Evolutionary conservation across 1,139 yeast species (phyloP).

Genomic region (Eremothecium sinecaudum): DNA sequence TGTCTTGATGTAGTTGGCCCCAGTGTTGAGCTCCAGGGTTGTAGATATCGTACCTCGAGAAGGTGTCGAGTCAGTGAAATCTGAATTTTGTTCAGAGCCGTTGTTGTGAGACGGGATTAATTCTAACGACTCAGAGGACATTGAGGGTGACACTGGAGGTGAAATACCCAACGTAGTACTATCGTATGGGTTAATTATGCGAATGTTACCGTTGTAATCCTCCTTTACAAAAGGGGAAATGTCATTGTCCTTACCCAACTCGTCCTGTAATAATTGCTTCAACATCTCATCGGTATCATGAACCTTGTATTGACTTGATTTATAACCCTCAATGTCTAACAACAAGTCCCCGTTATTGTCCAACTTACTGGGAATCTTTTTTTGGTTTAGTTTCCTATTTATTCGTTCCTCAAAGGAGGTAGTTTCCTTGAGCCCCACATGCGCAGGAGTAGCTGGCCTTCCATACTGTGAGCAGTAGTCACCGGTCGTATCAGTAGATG

Average conservation of each 20-base stretch:
- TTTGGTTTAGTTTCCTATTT: slow-evolving; percentile 54
- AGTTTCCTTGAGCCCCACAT: slow-evolving; percentile 11
- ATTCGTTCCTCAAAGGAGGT: slow-evolving; percentile 38
- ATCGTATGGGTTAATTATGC: slow-evolving; percentile 43
- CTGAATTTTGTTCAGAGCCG: slow-evolving; percentile 14
- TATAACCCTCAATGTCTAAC: slow-evolving; percentile 93
- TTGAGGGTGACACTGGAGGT: slow-evolving; percentile 22
- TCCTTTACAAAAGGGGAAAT: slow-evolving; percentile 43
- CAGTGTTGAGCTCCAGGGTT: slow-evolving; percentile 6
- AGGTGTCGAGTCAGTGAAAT: slow-evolving; percentile 12
- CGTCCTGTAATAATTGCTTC: slow-evolving; percentile 62
- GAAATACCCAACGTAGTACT: slow-evolving; percentile 17
- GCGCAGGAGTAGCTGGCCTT: slow-evolving; percentile 17
- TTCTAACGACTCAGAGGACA: slow-evolving; percentile 17
- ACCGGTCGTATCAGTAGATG: slow-evolving; percentile 4
- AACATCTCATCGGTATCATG: slow-evolving; percentile 63
- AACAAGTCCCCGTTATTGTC: slow-evolving; percentile 87
- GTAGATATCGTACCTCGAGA: slow-evolving; percentile 9
- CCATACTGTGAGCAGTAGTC: slow-evolving; percentile 5
- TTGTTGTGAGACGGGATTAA: slow-evolving; percentile 4
- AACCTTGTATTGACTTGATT: slow-evolving; percentile 69
- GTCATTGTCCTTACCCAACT: slow-evolving; percentile 48
- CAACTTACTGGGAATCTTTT: slow-evolving; percentile 79
- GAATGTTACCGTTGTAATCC: slow-evolving; percentile 65
- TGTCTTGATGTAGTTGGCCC: slow-evolving; percentile 60